Conservation (phyloP, 2,329 filamentous ascomycete genomes). For the Didymosphaeria variabile region DNA sequence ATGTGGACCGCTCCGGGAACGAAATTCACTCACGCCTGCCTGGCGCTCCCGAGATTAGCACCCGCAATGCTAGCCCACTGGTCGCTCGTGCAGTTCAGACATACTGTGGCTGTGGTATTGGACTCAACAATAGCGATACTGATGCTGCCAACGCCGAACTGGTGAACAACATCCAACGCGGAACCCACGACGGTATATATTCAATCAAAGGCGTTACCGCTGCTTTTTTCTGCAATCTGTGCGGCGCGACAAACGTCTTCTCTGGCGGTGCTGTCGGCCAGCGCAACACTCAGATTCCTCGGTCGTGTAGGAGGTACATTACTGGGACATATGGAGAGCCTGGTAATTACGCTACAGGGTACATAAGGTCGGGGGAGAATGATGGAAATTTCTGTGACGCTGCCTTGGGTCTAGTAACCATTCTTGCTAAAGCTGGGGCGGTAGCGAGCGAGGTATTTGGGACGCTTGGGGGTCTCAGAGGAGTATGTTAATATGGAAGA, state of each 20-base stretch:
- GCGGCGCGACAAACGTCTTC: too few relatives aligned
- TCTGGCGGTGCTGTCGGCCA: too few relatives aligned
- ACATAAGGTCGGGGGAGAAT: neutral
- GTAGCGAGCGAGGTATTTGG: too few relatives aligned
- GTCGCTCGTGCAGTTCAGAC: neutral
- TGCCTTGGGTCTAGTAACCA: neutral
- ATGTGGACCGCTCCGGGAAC: neutral
- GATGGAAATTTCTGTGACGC: neutral
- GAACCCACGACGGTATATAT: too few relatives aligned
- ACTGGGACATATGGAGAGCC: too few relatives aligned
- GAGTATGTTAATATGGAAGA: too few relatives aligned
- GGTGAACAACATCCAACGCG: neutral
- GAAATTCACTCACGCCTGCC: neutral
- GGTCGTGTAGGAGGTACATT: too few relatives aligned
- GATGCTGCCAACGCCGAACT: conserved; percentile 4
- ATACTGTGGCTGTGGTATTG: neutral
- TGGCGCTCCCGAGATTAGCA: neutral
- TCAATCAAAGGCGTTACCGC: too few relatives aligned
- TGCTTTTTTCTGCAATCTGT: too few relatives aligned
- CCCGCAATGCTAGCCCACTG: neutral
- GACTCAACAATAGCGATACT: neutral
- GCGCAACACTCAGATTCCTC: too few relatives aligned
- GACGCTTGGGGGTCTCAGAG: too few relatives aligned
- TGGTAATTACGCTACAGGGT: conserved; percentile 1
- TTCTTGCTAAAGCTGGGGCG: neutral